Evolutionary conservation across 2,329 filamentous ascomycete genomes (phyloP), one percentile per base, ranked within the genome.

Genomic region (Knufia fluminis): DNA sequence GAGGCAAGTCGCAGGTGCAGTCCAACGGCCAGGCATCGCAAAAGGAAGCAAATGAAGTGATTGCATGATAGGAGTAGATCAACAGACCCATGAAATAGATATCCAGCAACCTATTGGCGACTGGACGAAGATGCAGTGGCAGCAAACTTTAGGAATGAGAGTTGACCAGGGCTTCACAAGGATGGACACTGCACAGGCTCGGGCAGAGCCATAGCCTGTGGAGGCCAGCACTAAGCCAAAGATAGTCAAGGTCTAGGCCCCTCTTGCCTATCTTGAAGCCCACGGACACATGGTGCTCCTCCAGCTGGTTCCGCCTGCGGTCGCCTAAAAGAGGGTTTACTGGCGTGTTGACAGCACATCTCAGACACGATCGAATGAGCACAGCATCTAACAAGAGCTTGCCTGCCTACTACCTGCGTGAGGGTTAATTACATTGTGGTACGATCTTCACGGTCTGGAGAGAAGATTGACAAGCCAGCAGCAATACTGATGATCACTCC

Each of bases 21-120:
- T 71, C 75, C 55, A 63, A 68, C 53, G 60, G 61, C 52, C 73
- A 70, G 57, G 74, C 78, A 58, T 62, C 66, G 40, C 66, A 71
- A 38, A 74, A 57, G 47, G 38, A 35, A 46, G 57, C 58, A 3
- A 77, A 70, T 61, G 68, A 64, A 39, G 64, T 77, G 7, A 61
- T 78, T 54, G 71, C 72, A 36, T 75, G 45, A 48, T 36, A 22
- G 19, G 6, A 26, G 23, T 6, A 40, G 14, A 17, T 17, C 17
- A 20, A 17, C 14, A 12, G 22, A 19, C 14, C 14, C 3, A 24
- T 26, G 23, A 17, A 26, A 43, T 43, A n/a, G n/a, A n/a, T n/a
- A n/a, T n/a, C n/a, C n/a, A n/a, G n/a, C n/a, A n/a, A n/a, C n/a
- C n/a, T n/a, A n/a, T n/a, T n/a, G n/a, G n/a, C n/a, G n/a, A n/a